These are phyloP conservation scores for Aureobasidium sp. DNA, from an alignment of 2,329 filamentous ascomycete species.

Conservation along the genomic window DNA sequence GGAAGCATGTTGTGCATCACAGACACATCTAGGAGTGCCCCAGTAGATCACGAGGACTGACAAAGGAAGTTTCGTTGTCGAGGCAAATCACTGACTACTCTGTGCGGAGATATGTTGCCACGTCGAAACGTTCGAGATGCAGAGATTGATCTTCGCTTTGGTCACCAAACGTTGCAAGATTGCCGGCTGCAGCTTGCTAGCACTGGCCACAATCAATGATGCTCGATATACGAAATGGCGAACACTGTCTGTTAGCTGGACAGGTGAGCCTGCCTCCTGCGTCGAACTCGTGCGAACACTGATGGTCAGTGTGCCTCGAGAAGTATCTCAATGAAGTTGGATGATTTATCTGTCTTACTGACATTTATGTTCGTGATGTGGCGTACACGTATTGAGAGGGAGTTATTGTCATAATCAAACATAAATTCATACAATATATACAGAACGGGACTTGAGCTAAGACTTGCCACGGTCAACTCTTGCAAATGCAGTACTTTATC, in stretches of 20 bases:
- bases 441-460: neutral
- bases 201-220: too few species aligned
- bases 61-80: neutral
- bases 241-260: too few species aligned
- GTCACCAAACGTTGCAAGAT: too few species aligned
- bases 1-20: neutral
- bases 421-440: slow-evolving; percentile 5
- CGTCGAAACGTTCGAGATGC: neutral
- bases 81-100: neutral
- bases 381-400: neutral
- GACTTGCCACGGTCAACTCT: neutral
- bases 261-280: too few species aligned
- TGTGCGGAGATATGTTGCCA: neutral
- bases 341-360: too few species aligned
- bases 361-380: too few species aligned
- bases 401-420: neutral
- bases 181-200: too few species aligned
- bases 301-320: too few species aligned
- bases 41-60: neutral
- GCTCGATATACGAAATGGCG: too few species aligned
- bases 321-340: too few species aligned
- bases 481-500: neutral
- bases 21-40: neutral
- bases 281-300: too few species aligned
- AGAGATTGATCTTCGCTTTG: too few species aligned